Evolutionary conservation across 2,329 filamentous ascomycete genomes (phyloP).

Genomic region (Pseudogymnoascus sp.): DNA sequence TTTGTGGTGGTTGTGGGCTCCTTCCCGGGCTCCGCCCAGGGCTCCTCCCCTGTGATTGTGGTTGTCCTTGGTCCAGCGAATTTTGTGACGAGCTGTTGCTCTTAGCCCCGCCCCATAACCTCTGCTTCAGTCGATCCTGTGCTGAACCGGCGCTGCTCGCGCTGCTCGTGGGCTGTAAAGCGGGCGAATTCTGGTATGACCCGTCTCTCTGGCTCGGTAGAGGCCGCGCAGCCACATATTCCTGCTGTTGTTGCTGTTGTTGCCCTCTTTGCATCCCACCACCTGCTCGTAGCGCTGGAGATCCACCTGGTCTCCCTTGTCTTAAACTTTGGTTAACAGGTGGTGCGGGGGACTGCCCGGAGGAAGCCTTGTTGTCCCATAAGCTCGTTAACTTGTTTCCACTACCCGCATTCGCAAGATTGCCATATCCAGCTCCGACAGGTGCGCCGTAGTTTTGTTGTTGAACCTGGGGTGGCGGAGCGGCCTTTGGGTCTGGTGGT

Average conservation of each 20-base stretch:
- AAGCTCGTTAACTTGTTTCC: conserved; percentile 45
- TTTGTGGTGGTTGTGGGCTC: not conserved
- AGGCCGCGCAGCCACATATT: conserved; percentile 43
- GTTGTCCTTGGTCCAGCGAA: not conserved
- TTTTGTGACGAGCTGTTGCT: conserved; percentile 7
- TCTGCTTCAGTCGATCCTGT: conserved; percentile 74
- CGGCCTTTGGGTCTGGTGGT: conserved; percentile 76
- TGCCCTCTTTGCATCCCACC: conserved; percentile 23
- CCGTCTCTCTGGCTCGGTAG: conserved; percentile 66
- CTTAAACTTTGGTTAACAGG: conserved; percentile 39
- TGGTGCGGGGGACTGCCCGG: conserved; percentile 13
- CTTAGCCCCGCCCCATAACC: conserved; percentile 52
- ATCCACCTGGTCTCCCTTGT: conserved; percentile 31
- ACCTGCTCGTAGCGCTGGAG: conserved; percentile 22
- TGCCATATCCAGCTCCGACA: conserved; percentile 48
- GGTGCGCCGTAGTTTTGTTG: conserved; percentile 30
- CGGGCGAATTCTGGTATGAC: conserved; percentile 57
- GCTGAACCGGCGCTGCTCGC: conserved; percentile 48
- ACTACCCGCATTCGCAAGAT: conserved; percentile 30
- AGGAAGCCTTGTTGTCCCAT: conserved; percentile 41
- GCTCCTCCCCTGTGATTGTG: not conserved
- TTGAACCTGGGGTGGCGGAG: conserved; percentile 42
- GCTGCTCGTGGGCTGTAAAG: conserved; percentile 16
- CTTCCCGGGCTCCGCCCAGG: not conserved
- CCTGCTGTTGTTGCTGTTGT: conserved; percentile 9